Percentiles rank a stretch among this genome's conserved stretches.
These are phyloP conservation scores for Saksenaea vasiformis DNA, from an alignment of 371 early-diverging fungal genomes.

Conservation along the genomic window DNA sequence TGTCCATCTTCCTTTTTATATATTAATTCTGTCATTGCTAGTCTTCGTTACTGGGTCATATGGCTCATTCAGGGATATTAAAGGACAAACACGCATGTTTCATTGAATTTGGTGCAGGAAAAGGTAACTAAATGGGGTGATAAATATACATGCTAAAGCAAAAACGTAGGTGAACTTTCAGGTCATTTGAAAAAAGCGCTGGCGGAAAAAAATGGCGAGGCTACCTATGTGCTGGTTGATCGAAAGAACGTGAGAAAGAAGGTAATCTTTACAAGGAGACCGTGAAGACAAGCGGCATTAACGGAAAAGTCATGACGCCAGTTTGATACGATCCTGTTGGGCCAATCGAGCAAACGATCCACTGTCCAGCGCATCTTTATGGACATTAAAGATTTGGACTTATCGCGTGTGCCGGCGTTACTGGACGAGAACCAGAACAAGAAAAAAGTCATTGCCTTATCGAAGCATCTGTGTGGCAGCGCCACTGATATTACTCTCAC, in stretches of 20 bases:
- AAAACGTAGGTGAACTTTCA: slow-evolving; percentile 68
- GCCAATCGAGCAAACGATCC: slow-evolving; percentile 32
- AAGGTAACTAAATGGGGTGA: slow-evolving; percentile 49
- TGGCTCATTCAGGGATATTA: slow-evolving; percentile 65
- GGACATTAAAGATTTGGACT: slow-evolving; percentile 84
- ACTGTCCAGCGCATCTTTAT: slow-evolving; percentile 67
- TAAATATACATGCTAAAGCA: too few relatives aligned
- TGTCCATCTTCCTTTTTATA: not conserved
- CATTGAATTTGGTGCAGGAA: slow-evolving; percentile 87
- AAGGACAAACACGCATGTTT: slow-evolving; percentile 57
- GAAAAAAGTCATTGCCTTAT: slow-evolving; percentile 69
- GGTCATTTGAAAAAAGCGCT: slow-evolving; percentile 61
- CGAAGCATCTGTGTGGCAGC: slow-evolving; percentile 93
- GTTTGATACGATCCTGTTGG: slow-evolving; percentile 49
- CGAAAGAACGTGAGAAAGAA: slow-evolving; percentile 78
- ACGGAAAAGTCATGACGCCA: slow-evolving; percentile 6
- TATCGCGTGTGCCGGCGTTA: slow-evolving; percentile 49
- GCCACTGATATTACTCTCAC: slow-evolving; percentile 89
- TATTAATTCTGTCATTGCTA: not conserved
- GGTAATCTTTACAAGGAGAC: slow-evolving; percentile 17
- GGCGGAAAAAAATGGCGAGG: slow-evolving; percentile 52
- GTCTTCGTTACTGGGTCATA: slow-evolving; percentile 82
- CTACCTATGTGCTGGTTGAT: slow-evolving; percentile 74
- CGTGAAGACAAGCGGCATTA: not conserved
- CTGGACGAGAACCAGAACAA: slow-evolving; percentile 27